phyloP scores from a whole-genome alignment of 257 asterid genomes.

The Solanum tacnaense region DNA sequence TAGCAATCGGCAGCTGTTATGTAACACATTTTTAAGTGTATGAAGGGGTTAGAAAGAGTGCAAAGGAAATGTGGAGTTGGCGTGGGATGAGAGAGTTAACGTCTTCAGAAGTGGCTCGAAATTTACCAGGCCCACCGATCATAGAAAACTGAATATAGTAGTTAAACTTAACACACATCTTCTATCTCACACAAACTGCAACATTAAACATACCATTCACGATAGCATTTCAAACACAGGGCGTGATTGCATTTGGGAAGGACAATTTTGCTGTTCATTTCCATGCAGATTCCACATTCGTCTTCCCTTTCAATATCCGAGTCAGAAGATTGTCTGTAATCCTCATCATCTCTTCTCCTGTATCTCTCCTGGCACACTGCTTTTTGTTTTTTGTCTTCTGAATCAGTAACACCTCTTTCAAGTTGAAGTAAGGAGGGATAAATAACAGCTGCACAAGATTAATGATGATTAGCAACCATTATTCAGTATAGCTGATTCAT shows the following conservation, averaged over 20 bases:
- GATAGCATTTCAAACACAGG: slow-evolving; percentile 91
- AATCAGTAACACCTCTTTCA: slow-evolving; percentile 68
- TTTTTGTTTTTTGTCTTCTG: slow-evolving; percentile 81
- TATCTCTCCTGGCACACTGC: slow-evolving; percentile 69
- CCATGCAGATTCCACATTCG: slow-evolving; percentile 98
- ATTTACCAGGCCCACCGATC: no score
- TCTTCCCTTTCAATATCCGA: slow-evolving; percentile 79
- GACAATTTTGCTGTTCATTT: slow-evolving; percentile 69
- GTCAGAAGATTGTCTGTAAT: slow-evolving; percentile 36
- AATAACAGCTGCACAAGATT: slow-evolving; percentile 57
- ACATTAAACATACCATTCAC: slow-evolving; percentile 59
- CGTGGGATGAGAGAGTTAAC: background rate
- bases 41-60: background rate
- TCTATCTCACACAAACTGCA: background rate
- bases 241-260: slow-evolving; percentile 80
- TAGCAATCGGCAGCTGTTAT: background rate
- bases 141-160: background rate
- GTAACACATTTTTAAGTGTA: background rate
- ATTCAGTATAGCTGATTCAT: background rate
- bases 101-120: background rate
- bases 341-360: slow-evolving; percentile 68
- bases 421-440: slow-evolving; percentile 89
- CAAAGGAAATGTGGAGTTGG: background rate
- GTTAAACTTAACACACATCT: background rate
- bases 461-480: slow-evolving; percentile 6